These are phyloP conservation scores for Lecanicillium sp. DNA, from an alignment of 2,329 filamentous ascomycete genomes.

Conservation along the genomic window DNA sequence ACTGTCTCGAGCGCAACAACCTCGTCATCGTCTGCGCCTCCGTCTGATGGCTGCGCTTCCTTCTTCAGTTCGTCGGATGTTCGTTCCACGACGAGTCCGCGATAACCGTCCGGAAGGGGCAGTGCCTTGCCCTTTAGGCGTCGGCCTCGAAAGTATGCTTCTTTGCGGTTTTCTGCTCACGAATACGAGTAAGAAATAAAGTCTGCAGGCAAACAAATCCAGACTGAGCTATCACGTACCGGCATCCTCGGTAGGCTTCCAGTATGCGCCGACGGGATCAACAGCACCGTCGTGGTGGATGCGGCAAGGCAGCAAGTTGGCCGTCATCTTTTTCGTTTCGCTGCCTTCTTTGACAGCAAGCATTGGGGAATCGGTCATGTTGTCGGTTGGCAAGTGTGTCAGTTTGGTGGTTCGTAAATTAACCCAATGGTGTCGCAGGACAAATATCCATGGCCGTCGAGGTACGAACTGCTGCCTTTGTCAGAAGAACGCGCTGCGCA, in stretches of 20 bases:
- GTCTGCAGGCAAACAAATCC: too few species aligned
- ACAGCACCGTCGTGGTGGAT: conserved; percentile 74
- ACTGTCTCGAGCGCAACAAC: conserved; percentile 42
- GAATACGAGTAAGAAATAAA: conserved; percentile 12
- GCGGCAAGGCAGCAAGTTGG: conserved; percentile 73
- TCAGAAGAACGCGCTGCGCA: too few species aligned
- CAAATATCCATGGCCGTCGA: too few species aligned
- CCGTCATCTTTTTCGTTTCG: conserved; percentile 37
- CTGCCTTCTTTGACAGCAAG: conserved; percentile 31
- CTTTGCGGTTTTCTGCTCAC: conserved; percentile 45
- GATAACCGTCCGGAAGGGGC: conserved; percentile 64
- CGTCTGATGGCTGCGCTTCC: conserved; percentile 26
- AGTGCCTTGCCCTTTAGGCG: conserved; percentile 66
- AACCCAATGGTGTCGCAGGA: too few species aligned
- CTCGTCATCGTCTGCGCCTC: conserved; percentile 32
- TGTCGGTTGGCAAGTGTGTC: too few species aligned
- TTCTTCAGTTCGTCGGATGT: conserved; percentile 30
- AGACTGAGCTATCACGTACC: conserved; percentile 29
- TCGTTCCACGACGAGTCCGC: conserved; percentile 54
- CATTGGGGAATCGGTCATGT: conserved; percentile 38
- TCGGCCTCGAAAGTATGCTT: conserved; percentile 71
- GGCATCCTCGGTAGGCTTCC: conserved; percentile 51
- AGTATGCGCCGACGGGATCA: conserved; percentile 59
- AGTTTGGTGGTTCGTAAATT: conserved; percentile 2
- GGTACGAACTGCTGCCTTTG: too few species aligned